A percentile compares a stretch with the other conserved stretches of the same genome.
These are phyloP conservation scores for Dittrichia graveolens DNA, from an alignment of 129 eudicot species.

Conservation along the genomic window DNA sequence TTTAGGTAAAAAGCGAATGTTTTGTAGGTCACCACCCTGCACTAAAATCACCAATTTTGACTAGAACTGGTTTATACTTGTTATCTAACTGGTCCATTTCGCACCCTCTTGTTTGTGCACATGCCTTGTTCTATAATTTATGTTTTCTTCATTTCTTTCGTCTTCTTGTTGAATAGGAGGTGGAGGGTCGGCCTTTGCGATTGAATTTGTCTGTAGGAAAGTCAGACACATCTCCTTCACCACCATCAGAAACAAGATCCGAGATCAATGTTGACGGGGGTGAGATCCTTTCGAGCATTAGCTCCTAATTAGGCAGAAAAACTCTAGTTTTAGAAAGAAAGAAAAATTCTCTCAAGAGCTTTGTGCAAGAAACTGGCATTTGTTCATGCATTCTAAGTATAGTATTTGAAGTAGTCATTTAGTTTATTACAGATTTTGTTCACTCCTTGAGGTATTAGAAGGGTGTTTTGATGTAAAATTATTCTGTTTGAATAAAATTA, in stretches of 20 bases:
- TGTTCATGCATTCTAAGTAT: constrained; percentile 16
- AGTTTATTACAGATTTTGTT: constrained; percentile 4
- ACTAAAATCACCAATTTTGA: background rate
- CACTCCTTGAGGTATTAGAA: background rate
- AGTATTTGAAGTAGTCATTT: constrained; percentile 5
- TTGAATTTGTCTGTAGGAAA: constrained; percentile 62
- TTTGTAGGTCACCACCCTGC: background rate
- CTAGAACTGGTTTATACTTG: background rate
- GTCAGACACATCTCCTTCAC: constrained; percentile 34
- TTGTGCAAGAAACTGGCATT: constrained; percentile 21
- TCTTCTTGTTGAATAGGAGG: constrained; percentile 43
- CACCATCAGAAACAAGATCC: constrained; percentile 31
- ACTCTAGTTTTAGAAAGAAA: background rate
- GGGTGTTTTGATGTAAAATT: background rate
- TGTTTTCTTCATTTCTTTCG: background rate
- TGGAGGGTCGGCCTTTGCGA: constrained; percentile 80
- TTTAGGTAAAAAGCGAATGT: too few relatives aligned
- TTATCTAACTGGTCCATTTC: background rate
- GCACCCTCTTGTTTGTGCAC: too few relatives aligned
- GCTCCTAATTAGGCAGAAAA: constrained; percentile 24
- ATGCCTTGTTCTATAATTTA: too few relatives aligned
- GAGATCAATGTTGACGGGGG: constrained; percentile 35
- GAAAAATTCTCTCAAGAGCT: background rate
- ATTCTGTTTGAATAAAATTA: too few relatives aligned
- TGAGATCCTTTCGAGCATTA: constrained; percentile 39